Base-by-base conservation (phyloP, 176 grass and related monocot species). In the Ensete glaucum region DNA sequence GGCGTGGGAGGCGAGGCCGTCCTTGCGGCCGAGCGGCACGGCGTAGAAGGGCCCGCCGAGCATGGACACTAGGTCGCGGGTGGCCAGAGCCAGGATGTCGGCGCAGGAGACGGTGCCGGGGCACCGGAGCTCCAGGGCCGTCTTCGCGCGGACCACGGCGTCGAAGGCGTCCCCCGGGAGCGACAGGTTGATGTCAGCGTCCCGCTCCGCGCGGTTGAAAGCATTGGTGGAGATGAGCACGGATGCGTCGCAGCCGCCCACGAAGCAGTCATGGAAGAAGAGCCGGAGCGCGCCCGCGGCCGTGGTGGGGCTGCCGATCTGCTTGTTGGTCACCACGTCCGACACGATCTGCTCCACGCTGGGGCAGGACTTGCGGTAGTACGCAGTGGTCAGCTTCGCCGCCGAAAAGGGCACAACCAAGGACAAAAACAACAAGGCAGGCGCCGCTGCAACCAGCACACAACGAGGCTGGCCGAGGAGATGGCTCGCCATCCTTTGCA, bases 21-120 rank as follows among this genome's bases (percentile, higher is more conserved):
- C 67, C 43, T 20, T 50, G 67, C 67, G 67, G 34, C 67, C 67
- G 17, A 70, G 67, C 48, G 67, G 67, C 43, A 70, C 67, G 48
- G 48, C 67, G 67, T 50, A 70, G 43, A 52, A 70, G 9, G 67
- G 67, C 43, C 67, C 67, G 16, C 67, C 67, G 48, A 70, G 67
- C 43, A 70, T 50, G 67, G 67, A 20, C 16, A 70, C 67, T 17
- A 70, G 67, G 21, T 77, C 75, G 56, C 75, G 75, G 1, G 49
- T 21, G 75, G 75, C 58, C 48, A 77, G 60, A 10, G 75, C 75
- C 12, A 77, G 59, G 60, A 65, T 65, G 59, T 77, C 75, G 34
- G 75, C 60, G 59, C 60, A 77, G 59, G 59, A 77, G 43, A 96
- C 89, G 49, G 49, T 48, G 17, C 67, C 67, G 34, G 67, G 67